Conservation (phyloP, 208 protist species). For the Leishmania gerbilli region DNA sequence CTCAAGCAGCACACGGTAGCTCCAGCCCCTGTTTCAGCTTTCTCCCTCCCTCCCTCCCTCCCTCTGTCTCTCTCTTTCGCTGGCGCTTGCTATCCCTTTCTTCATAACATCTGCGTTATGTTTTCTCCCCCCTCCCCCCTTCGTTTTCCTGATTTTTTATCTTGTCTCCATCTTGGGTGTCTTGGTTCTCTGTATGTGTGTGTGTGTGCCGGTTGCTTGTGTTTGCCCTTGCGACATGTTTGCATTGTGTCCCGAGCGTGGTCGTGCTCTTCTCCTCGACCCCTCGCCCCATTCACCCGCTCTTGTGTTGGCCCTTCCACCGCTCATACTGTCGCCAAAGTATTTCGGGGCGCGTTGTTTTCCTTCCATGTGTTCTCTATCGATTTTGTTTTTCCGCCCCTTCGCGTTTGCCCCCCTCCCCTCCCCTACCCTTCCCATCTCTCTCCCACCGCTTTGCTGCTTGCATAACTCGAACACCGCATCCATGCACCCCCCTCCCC, state of each 20-base stretch:
- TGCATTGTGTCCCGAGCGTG: neutral
- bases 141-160: neutral
- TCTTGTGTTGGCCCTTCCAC: neutral
- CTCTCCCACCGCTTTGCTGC: neutral
- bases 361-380: neutral
- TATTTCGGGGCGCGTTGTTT: neutral
- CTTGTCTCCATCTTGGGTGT: neutral
- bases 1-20: neutral
- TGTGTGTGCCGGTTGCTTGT: neutral
- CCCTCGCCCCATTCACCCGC: neutral
- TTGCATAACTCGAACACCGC: neutral
- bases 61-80: neutral
- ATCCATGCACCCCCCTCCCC: neutral
- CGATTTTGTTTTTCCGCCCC: neutral
- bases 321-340: neutral
- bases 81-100: neutral
- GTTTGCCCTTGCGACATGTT: neutral
- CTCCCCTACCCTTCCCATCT: neutral
- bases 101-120: neutral
- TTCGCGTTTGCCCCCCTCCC: neutral
- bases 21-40: neutral
- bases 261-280: neutral
- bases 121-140: neutral
- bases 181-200: neutral
- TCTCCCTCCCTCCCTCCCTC: neutral